A percentile compares a stretch with the other conserved stretches of the same genome.
These are phyloP conservation scores for Metschnikowia continentalis DNA, from an alignment of 805 yeast species.

Conservation along the genomic window DNA sequence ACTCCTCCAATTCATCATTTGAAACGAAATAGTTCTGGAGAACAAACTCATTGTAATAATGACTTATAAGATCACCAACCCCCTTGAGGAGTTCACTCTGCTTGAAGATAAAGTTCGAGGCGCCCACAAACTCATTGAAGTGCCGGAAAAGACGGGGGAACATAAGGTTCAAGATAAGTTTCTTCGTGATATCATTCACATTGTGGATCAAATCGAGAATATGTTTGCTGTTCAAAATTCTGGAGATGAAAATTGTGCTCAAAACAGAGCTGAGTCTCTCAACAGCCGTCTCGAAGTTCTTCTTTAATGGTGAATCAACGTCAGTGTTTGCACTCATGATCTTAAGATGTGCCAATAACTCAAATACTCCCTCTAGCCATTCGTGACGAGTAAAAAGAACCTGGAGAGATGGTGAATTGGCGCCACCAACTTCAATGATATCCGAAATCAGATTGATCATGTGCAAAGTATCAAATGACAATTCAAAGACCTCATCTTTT, in stretches of 20 bases:
- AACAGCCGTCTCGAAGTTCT: slow-evolving; percentile 17
- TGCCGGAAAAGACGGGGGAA: slow-evolving; percentile 37
- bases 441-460: slow-evolving; percentile 32
- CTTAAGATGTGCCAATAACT: slow-evolving; percentile 32
- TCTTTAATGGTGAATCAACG: slow-evolving; percentile 18
- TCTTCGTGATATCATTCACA: slow-evolving; percentile 33
- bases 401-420: slow-evolving; percentile 20
- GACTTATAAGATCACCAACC: slow-evolving; percentile 23
- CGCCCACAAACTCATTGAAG: slow-evolving; percentile 28
- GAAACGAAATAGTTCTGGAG: slow-evolving; percentile 24
- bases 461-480: slow-evolving; percentile 32
- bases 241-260: slow-evolving; percentile 34
- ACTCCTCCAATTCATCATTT: slow-evolving; percentile 21
- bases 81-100: slow-evolving; percentile 27
- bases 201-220: slow-evolving; percentile 24
- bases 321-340: slow-evolving; percentile 19
- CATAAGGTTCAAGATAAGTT: slow-evolving; percentile 28
- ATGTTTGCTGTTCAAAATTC: slow-evolving; percentile 16
- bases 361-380: slow-evolving; percentile 39
- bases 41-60: slow-evolving; percentile 29
- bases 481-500: slow-evolving; percentile 18
- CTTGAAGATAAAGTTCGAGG: slow-evolving; percentile 33
- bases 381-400: slow-evolving; percentile 25
- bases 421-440: slow-evolving; percentile 27
- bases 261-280: slow-evolving; percentile 30